phyloP scores from a whole-genome alignment of 2,329 filamentous ascomycete genomes.

The Anthostomella pinea region DNA sequence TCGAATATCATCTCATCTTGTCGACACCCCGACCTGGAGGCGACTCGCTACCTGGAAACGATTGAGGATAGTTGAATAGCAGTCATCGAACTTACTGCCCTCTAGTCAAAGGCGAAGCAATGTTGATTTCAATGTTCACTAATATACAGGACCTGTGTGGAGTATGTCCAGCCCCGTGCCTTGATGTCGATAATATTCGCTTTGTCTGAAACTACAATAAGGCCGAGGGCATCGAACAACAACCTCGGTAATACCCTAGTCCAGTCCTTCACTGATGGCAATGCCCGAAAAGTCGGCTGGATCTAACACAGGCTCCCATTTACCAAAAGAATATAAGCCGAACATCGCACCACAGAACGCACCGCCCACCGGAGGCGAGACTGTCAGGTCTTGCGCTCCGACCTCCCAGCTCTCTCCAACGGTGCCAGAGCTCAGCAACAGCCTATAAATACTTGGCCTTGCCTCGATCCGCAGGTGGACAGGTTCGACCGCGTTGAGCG shows the following conservation, averaged over 20 bases:
- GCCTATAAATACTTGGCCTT: slow-evolving; percentile 16
- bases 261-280: slow-evolving; percentile 4
- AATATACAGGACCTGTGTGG: too few relatives aligned
- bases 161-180: too few relatives aligned
- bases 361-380: slow-evolving; percentile 29
- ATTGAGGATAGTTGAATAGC: too few relatives aligned
- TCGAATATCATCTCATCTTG: too few relatives aligned
- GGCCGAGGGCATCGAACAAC: background rate
- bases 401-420: slow-evolving; percentile 5
- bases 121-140: too few relatives aligned
- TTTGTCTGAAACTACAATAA: too few relatives aligned
- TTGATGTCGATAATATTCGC: too few relatives aligned
- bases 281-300: slow-evolving; percentile 31
- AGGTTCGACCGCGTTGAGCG: slow-evolving; percentile 1
- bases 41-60: too few relatives aligned
- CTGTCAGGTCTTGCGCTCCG: slow-evolving; percentile 20
- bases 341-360: slow-evolving; percentile 32
- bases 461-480: slow-evolving; percentile 16
- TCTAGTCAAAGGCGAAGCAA: too few relatives aligned
- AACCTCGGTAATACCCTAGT: background rate
- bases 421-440: slow-evolving; percentile 13
- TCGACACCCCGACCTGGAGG: too few relatives aligned
- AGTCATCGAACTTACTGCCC: too few relatives aligned
- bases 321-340: slow-evolving; percentile 30
- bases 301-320: slow-evolving; percentile 30